Percentiles rank a stretch among this genome's conserved stretches.
Conservation (phyloP, 2,329 filamentous ascomycete genomes). For the Talaromyces sp. region DNA sequence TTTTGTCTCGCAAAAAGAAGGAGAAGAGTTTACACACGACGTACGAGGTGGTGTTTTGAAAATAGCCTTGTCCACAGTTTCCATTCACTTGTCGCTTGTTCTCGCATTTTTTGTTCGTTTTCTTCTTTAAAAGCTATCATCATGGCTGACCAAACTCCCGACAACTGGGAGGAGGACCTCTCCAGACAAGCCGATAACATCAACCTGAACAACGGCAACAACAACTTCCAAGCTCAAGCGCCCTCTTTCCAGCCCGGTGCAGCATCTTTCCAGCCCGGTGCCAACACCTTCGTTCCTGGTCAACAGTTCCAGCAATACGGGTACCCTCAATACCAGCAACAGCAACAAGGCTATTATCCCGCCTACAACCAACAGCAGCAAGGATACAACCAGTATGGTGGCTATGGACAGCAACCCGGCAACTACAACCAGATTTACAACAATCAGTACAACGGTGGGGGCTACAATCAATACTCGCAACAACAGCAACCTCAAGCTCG, state of each 20-base stretch:
- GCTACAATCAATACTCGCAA: constrained; percentile 44
- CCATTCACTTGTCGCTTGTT: background rate
- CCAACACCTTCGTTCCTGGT: constrained; percentile 67
- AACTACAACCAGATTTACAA: constrained; percentile 46
- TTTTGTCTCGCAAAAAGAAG: constrained; percentile 5
- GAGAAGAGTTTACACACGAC: background rate
- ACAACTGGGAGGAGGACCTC: constrained; percentile 94
- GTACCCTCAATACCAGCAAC: constrained; percentile 47
- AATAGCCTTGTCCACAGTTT: background rate
- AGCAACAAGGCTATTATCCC: constrained; percentile 53
- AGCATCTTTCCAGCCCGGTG: constrained; percentile 69
- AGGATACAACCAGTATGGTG: constrained; percentile 49
- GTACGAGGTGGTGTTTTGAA: background rate
- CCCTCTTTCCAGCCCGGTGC: constrained; percentile 64
- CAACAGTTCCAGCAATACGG: constrained; percentile 61
- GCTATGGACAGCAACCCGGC: constrained; percentile 34
- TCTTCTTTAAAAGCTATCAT: constrained; percentile 26
- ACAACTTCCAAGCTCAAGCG: constrained; percentile 48
- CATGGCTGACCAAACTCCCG: constrained; percentile 74
- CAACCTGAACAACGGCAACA: constrained; percentile 62
- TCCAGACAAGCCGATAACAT: constrained; percentile 73
- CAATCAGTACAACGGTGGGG: constrained; percentile 45
- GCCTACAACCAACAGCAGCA: constrained; percentile 52
- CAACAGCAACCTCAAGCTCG: constrained; percentile 49
- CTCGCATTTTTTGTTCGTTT: constrained; percentile 17